Evolutionary conservation across 768 basidiomycete species (phyloP).

Genomic region (Trametes villosa): DNA sequence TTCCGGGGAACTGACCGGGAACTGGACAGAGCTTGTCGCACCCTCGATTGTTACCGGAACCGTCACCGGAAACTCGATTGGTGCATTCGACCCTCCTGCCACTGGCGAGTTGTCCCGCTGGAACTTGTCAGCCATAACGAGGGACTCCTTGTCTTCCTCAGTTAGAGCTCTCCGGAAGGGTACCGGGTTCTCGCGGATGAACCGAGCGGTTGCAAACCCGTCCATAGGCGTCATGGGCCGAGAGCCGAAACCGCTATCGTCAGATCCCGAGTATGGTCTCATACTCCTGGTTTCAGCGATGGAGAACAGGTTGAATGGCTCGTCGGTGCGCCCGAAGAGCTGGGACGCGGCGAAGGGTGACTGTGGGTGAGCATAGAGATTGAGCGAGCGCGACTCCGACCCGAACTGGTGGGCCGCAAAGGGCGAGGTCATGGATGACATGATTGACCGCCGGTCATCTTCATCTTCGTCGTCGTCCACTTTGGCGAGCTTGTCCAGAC

Average conservation of each 20-base stretch:
- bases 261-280: constrained; percentile 56
- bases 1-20: constrained; percentile 82
- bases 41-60: constrained; percentile 56
- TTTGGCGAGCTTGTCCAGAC: constrained; percentile 88
- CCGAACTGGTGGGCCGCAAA: constrained; percentile 78
- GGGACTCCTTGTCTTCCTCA: constrained; percentile 75
- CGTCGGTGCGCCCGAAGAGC: constrained; percentile 76
- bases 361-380: constrained; percentile 61
- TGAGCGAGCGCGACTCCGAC: constrained; percentile 43
- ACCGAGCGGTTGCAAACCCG: constrained; percentile 46
- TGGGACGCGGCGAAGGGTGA: constrained; percentile 90
- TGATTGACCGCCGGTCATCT: constrained; percentile 81
- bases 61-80: constrained; percentile 60
- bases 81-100: constrained; percentile 51
- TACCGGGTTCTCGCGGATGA: constrained; percentile 52
- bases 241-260: constrained; percentile 55
- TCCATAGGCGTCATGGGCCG: constrained; percentile 56
- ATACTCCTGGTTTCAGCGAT: constrained; percentile 80
- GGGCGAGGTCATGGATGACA: constrained; percentile 69
- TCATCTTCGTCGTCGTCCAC: constrained; percentile 85
- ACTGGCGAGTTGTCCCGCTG: constrained; percentile 48
- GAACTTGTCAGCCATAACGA: constrained; percentile 46
- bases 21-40: constrained; percentile 74
- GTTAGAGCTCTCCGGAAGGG: constrained; percentile 77
- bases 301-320: constrained; percentile 80